Evolutionary conservation across 1,284 basidiomycete species (phyloP).

Genomic region (Xerocomus amazonicus): DNA sequence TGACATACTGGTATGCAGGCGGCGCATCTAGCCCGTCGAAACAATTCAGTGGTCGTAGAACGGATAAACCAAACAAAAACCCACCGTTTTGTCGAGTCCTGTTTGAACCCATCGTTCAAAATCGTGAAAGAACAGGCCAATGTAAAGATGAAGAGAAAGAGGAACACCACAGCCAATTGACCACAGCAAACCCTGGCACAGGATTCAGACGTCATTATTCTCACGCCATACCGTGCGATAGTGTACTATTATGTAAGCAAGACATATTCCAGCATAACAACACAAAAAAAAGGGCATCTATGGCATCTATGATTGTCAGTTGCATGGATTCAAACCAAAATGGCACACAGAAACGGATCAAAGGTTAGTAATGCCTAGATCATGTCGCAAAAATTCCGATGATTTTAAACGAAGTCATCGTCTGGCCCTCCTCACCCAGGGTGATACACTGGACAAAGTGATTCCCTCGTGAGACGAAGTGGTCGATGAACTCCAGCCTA

Average conservation of each 20-base stretch:
- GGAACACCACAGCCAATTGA: not conserved
- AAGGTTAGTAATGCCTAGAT: conserved; percentile 1
- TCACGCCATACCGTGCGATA: conserved; percentile 16
- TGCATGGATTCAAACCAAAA: not conserved
- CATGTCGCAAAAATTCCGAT: conserved; percentile 78
- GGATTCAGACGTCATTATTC: conserved; percentile 24
- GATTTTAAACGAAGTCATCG: conserved; percentile 77
- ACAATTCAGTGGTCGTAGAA: not conserved
- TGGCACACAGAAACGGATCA: not conserved
- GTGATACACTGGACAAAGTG: conserved; percentile 86
- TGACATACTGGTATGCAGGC: conserved; percentile 58
- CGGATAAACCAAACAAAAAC: not conserved
- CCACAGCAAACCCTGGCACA: conserved; percentile 9
- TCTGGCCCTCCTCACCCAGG: conserved; percentile 74
- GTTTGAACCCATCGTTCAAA: conserved; percentile 15
- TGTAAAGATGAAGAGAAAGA: not conserved
- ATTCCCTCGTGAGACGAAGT: conserved; percentile 67
- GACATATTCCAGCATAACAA: not conserved
- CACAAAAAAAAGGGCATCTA: conserved; percentile 2
- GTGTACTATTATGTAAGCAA: not conserved
- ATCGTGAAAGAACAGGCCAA: not conserved
- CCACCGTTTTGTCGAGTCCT: conserved; percentile 16
- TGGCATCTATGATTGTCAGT: conserved; percentile 3
- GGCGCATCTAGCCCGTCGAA: conserved; percentile 41
- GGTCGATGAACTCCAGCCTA: conserved; percentile 78